Percentiles rank a stretch among this genome's conserved stretches.
Evolutionary conservation across 345 rosid genomes (phyloP).

Genomic region (Syzygium oleosum): DNA sequence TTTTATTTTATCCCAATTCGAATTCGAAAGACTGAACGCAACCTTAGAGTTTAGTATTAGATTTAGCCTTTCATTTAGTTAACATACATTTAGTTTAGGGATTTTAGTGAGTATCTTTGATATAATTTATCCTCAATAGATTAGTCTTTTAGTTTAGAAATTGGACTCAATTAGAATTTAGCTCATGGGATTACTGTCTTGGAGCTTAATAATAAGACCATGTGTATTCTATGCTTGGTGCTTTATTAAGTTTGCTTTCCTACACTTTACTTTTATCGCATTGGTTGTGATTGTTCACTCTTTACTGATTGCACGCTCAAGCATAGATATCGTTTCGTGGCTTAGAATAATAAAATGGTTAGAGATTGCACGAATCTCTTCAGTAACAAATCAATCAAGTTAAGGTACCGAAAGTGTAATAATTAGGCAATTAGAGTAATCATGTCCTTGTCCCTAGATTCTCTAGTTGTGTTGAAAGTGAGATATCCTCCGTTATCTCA

Average conservation of each 20-base stretch:
- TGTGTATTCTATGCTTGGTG: background rate
- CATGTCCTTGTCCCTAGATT: background rate
- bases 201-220: background rate
- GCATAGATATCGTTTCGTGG: background rate
- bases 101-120: background rate
- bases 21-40: too few relatives aligned
- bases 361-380: background rate
- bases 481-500: background rate
- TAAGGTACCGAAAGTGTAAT: background rate
- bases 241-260: background rate
- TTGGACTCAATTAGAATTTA: too few relatives aligned
- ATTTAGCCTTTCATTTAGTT: background rate
- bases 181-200: fast-evolving
- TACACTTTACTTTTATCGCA: background rate
- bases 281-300: background rate
- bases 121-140: background rate
- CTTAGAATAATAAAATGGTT: background rate
- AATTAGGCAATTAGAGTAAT: background rate
- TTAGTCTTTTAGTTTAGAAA: background rate
- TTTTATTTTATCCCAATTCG: too few relatives aligned
- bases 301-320: background rate
- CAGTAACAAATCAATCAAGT: background rate
- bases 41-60: background rate
- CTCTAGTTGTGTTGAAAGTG: background rate
- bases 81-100: background rate